Evolutionary conservation across 2,329 filamentous ascomycete species (phyloP).

Genomic region (Magnaporthiopsis poae): DNA sequence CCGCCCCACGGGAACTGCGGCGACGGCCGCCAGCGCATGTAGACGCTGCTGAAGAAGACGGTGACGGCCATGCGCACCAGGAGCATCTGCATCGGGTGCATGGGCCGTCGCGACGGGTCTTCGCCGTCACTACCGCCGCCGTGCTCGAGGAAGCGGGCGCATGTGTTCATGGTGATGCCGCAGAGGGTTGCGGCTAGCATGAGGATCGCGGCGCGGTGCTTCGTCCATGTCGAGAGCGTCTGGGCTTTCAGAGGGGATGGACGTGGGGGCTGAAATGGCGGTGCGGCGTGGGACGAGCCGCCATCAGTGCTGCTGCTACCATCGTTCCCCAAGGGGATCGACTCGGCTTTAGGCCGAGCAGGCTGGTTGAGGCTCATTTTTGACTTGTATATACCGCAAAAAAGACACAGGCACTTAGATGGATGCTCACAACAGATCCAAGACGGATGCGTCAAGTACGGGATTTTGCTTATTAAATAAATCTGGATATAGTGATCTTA

Average conservation of each 20-base stretch:
- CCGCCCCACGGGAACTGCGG: conserved; percentile 62
- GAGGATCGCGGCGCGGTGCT: conserved; percentile 62
- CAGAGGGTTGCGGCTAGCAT: conserved; percentile 73
- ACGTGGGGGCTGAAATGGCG: background rate
- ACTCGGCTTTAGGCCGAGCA: background rate
- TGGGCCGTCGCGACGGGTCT: conserved; percentile 18
- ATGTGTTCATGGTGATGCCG: conserved; percentile 75
- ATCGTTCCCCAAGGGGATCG: background rate
- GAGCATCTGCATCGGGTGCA: conserved; percentile 77
- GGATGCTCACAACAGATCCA: background rate
- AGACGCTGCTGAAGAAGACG: conserved; percentile 51
- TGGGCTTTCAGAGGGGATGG: background rate
- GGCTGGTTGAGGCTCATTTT: background rate
- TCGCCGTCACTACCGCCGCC: conserved; percentile 26
- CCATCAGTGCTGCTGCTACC: background rate
- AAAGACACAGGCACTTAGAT: background rate
- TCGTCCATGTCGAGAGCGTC: conserved; percentile 34
- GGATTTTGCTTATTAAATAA: background rate
- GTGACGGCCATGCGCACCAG: conserved; percentile 74
- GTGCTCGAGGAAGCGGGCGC: conserved; percentile 64
- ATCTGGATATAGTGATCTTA: background rate
- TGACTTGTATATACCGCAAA: background rate
- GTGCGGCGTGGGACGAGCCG: background rate
- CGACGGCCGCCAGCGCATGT: conserved; percentile 63
- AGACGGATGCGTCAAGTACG: too few species aligned